Conservation (phyloP, 257 asterid species). For the Linderniella brevidens region DNA sequence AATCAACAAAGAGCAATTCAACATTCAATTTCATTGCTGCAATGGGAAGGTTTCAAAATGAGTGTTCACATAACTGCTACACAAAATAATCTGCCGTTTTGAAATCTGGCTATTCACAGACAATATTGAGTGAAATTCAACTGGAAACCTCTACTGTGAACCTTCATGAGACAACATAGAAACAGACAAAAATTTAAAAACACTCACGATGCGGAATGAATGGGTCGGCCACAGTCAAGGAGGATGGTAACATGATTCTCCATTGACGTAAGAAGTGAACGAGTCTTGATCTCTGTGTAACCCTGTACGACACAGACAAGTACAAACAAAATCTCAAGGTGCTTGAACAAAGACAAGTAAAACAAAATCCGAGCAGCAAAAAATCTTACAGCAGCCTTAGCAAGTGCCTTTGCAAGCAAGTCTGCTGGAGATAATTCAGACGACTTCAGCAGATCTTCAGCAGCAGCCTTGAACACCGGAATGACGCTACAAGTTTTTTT, state of each 20-base stretch:
- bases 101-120: too few species aligned
- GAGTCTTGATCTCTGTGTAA: conserved; percentile 68
- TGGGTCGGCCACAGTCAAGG: conserved; percentile 63
- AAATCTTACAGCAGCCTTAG: conserved; percentile 73
- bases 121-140: too few species aligned
- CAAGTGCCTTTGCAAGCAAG: conserved; percentile 88
- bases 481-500: conserved; percentile 40
- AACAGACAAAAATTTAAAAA: not conserved
- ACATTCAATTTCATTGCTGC: too few species aligned
- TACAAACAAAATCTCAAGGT: not conserved
- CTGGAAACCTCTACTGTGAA: too few species aligned
- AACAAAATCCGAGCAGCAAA: conserved; percentile 1
- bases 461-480: conserved; percentile 81
- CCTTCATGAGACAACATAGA: too few species aligned
- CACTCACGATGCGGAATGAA: conserved; percentile 67
- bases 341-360: not conserved
- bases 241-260: conserved; percentile 72
- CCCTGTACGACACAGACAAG: conserved; percentile 32
- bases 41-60: too few species aligned
- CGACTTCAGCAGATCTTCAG: conserved; percentile 54
- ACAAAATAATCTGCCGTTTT: too few species aligned
- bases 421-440: conserved; percentile 64
- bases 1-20: too few species aligned
- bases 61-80: too few species aligned
- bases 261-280: conserved; percentile 79